phyloP scores from a whole-genome alignment of 2,329 filamentous ascomycete species.

The Aspergillus ochraceus region DNA sequence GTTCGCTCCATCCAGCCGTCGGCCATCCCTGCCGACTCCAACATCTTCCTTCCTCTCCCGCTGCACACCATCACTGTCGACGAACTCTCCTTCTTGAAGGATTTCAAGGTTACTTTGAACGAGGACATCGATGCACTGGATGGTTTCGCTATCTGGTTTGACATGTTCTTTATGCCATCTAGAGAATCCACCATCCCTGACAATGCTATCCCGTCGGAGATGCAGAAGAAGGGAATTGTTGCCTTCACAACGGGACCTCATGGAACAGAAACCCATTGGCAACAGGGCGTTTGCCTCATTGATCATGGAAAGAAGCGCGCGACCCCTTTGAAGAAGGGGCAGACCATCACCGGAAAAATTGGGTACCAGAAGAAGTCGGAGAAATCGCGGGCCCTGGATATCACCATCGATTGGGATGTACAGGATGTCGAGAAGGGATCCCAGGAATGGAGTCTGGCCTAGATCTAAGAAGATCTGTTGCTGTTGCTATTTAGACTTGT shows the following conservation, averaged over 20 bases:
- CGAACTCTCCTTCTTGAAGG: slow-evolving; percentile 73
- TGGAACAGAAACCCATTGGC: slow-evolving; percentile 83
- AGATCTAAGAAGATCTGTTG: slow-evolving; percentile 3
- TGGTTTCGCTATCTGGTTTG: slow-evolving; percentile 90
- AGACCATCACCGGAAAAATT: slow-evolving; percentile 65
- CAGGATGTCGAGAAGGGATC: slow-evolving; percentile 42
- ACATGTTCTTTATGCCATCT: slow-evolving; percentile 80
- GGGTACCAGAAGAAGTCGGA: slow-evolving; percentile 69
- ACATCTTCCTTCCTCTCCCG: slow-evolving; percentile 72
- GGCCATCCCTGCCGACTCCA: slow-evolving; percentile 54
- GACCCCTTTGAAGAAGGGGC: slow-evolving; percentile 52
- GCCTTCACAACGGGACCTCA: slow-evolving; percentile 85
- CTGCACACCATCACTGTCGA: slow-evolving; percentile 70
- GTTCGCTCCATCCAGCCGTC: slow-evolving; percentile 67
- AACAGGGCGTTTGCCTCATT: slow-evolving; percentile 74
- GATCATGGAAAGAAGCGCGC: slow-evolving; percentile 56
- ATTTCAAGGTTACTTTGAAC: slow-evolving; percentile 64
- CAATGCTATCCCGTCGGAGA: slow-evolving; percentile 60
- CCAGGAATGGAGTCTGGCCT: slow-evolving; percentile 38
- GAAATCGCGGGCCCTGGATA: slow-evolving; percentile 67
- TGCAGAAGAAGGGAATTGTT: slow-evolving; percentile 64
- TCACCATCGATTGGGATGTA: slow-evolving; percentile 63
- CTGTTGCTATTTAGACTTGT: not conserved
- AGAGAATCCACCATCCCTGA: slow-evolving; percentile 50
- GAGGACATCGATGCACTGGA: slow-evolving; percentile 70